A percentile compares a stretch with the other conserved stretches of the same genome.
Evolutionary conservation across 2,329 filamentous ascomycete genomes (phyloP).

Genomic region (Didymella arachidicola): DNA sequence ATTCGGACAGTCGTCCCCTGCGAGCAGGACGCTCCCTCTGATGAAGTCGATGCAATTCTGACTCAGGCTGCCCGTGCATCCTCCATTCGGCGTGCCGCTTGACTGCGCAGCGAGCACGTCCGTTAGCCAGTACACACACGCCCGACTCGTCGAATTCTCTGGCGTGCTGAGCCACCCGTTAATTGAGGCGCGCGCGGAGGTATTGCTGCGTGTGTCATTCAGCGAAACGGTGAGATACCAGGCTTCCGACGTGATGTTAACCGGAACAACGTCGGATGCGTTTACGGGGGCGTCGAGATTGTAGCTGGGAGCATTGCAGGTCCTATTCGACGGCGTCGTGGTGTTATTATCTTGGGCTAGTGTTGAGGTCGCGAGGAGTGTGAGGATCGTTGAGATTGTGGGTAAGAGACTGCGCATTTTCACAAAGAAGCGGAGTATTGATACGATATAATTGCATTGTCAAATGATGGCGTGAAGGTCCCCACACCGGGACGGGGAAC

Average conservation of each 20-base stretch:
- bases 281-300: not conserved
- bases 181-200: not conserved
- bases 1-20: not conserved
- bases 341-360: not conserved
- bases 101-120: not conserved
- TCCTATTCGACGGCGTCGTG: not conserved
- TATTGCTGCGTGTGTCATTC: conserved; percentile 2
- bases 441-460: too few species aligned
- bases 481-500: not conserved
- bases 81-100: not conserved
- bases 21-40: not conserved
- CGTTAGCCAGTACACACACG: not conserved
- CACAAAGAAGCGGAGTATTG: too few species aligned
- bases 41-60: not conserved
- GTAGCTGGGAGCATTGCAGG: not conserved
- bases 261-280: not conserved
- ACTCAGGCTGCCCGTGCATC: not conserved
- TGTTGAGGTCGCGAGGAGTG: not conserved
- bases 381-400: not conserved
- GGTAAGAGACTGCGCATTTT: not conserved
- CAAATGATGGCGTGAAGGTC: too few species aligned
- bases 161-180: conserved; percentile 1
- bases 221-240: conserved; percentile 7
- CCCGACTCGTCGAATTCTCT: not conserved
- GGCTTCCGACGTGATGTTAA: not conserved